Base-by-base conservation (phyloP, 1,284 basidiomycete species). In the Rhodofomes roseus region DNA sequence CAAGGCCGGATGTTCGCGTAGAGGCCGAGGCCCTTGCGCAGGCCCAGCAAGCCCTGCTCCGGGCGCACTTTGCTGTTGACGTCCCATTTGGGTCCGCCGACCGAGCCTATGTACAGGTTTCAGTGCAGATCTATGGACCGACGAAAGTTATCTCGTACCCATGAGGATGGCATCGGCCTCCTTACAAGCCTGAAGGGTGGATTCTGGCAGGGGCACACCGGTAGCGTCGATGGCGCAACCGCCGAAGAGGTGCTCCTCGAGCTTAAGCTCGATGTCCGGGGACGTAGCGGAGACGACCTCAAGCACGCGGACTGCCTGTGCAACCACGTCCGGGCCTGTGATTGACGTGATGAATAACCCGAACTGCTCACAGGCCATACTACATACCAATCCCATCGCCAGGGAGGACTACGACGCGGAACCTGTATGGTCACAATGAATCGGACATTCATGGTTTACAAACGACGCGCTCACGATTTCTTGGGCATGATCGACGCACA, bases 51-150 rank as follows among this genome's bases (percentile, higher is more conserved):
- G 60, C 96, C 96, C 66, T 90, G 87, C 76, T 99, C 97, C n/a
- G 97, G 97, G 61, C 97, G 89, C 56, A 98, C 87, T 73, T 92
- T 90, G 65, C 89, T 89, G 57, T 88, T 83, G 2, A 95, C 90
- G 46, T 95, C 96, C 97, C 97, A 99, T 77, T 98, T 98, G 37
- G 97, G 97, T 20, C 96, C 97, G 63, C 96, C 97, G 65, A 99
- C 93, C 25, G 96, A 90, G 65, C 95, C 96, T 95, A 44, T 60
- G 14, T 37, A 56, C 61, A 58, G 65, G 20, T 12, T 1, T 44
- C 12, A 37, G 41, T 29, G 52, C 25, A 2, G 22, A 9, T 46
- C 2, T 16, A 29, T 29, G 7, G 20, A 43, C 22, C 23, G 6
- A 40, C 11, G 20, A 41, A 36, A 39, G 48, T 2, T 27, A 9